phyloP scores from a whole-genome alignment of 75 land plant species.

The Cryptomeria japonica region DNA sequence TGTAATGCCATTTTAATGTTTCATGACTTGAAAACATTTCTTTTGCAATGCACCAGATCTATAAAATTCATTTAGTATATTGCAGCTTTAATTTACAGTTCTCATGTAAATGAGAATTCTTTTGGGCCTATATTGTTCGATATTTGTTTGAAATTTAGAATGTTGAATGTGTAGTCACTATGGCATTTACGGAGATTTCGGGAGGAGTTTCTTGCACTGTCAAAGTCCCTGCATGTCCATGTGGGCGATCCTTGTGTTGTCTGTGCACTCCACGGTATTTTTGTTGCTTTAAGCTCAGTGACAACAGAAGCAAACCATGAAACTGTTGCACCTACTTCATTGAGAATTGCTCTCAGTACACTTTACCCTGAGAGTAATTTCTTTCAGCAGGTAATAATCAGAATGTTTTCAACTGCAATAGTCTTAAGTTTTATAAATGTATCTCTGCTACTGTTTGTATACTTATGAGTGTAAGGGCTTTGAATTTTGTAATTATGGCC shows the following conservation, averaged over 20 bases:
- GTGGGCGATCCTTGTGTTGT: constrained; percentile 90
- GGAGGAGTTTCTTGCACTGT: constrained; percentile 63
- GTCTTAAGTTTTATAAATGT: neutral
- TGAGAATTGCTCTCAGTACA: constrained; percentile 80
- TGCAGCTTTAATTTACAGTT: neutral
- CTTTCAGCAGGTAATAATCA: constrained; percentile 72
- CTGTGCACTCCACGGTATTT: constrained; percentile 79
- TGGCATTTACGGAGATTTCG: constrained; percentile 84
- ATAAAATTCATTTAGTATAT: neutral
- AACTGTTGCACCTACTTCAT: constrained; percentile 69
- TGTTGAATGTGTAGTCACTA: constrained; percentile 56
- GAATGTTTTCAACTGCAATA: neutral
- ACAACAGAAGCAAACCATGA: constrained; percentile 36
- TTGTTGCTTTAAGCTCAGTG: constrained; percentile 57
- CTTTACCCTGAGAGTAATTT: constrained; percentile 76
- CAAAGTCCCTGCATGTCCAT: constrained; percentile 60
- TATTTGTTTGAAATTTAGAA: neutral
- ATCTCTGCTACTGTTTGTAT: neutral
- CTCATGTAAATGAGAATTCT: neutral
- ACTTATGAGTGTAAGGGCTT: neutral
- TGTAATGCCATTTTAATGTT: constrained; percentile 3
- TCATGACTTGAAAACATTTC: neutral
- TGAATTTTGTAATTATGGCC: neutral
- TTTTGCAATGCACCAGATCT: neutral
- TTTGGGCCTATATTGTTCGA: neutral